phyloP scores from a whole-genome alignment of 768 basidiomycete genomes.

The Jaapia argillacea region DNA sequence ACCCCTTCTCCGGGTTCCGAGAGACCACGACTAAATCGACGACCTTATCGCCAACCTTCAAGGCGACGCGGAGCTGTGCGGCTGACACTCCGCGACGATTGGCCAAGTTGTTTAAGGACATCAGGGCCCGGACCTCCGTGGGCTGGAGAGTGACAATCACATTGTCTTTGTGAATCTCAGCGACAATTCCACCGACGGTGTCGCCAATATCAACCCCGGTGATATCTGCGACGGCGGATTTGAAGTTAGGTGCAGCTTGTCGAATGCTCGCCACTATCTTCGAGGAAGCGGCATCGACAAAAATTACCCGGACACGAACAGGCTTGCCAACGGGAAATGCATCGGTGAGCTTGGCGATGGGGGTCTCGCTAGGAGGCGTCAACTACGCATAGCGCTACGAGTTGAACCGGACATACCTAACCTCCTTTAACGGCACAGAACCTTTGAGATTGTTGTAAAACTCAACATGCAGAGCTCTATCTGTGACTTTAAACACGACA shows the following conservation, averaged over 20 bases:
- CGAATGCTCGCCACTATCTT: conserved; percentile 82
- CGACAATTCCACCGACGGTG: conserved; percentile 57
- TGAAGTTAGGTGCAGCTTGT: conserved; percentile 52
- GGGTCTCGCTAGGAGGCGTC: conserved; percentile 46
- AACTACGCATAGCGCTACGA: not conserved
- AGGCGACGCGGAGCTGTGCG: conserved; percentile 47
- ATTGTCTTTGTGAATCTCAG: conserved; percentile 82
- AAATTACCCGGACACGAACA: conserved; percentile 72
- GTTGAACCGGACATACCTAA: conserved; percentile 41
- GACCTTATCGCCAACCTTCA: conserved; percentile 63
- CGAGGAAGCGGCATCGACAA: conserved; percentile 42
- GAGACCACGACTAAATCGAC: conserved; percentile 82
- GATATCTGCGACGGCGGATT: conserved; percentile 46
- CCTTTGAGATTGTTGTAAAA: conserved; percentile 88
- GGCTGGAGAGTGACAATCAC: conserved; percentile 64
- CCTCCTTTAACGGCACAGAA: conserved; percentile 69
- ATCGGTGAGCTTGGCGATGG: conserved; percentile 41
- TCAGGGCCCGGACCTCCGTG: conserved; percentile 60
- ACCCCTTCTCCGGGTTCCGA: conserved; percentile 73
- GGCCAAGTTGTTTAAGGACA: conserved; percentile 85
- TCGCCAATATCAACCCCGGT: conserved; percentile 71
- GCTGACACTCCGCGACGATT: conserved; percentile 62
- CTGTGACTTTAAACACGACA: conserved; percentile 74
- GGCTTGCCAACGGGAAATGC: conserved; percentile 75
- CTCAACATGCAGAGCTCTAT: conserved; percentile 76